A percentile compares a stretch with the other conserved stretches of the same genome.
These are phyloP conservation scores for Kazachstania africana DNA, from an alignment of 805 yeast species.

Conservation along the genomic window DNA sequence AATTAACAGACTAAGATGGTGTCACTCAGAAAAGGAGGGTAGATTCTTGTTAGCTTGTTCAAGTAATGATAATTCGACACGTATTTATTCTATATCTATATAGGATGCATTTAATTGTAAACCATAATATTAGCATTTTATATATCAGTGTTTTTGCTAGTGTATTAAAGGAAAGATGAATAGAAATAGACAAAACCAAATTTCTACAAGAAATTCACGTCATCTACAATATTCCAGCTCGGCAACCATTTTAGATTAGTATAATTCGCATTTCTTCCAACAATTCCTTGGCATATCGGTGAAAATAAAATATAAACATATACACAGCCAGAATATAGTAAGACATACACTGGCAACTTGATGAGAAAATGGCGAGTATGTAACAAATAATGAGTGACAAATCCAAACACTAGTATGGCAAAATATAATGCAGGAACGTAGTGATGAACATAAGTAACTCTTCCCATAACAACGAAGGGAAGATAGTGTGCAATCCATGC, in stretches of 20 bases:
- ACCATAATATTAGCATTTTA: neutral
- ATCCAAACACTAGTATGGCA: constrained; percentile 60
- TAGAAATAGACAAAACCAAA: no score
- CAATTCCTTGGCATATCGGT: constrained; percentile 77
- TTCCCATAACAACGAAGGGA: constrained; percentile 88
- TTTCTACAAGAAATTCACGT: no score
- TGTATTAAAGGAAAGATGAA: no score
- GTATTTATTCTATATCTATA: constrained; percentile 25
- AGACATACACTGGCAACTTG: constrained; percentile 29
- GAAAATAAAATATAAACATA: constrained; percentile 49
- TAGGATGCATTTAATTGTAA: constrained; percentile 1
- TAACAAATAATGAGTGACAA: constrained; percentile 19
- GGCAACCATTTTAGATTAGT: constrained; percentile 40
- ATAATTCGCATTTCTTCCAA: constrained; percentile 38
- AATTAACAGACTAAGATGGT: constrained; percentile 52
- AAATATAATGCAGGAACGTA: constrained; percentile 91
- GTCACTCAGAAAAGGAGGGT: constrained; percentile 19
- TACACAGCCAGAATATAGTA: constrained; percentile 36
- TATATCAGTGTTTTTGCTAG: no score
- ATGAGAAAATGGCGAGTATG: constrained; percentile 15
- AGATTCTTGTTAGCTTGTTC: constrained; percentile 42
- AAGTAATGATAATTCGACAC: constrained; percentile 51
- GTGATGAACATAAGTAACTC: constrained; percentile 95
- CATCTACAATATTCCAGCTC: constrained; percentile 50
- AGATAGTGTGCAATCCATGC: constrained; percentile 85